Evolutionary conservation across 805 yeast genomes (phyloP), one percentile per base, ranked within the genome.

Genomic region (Suhomyces vadensis): DNA sequence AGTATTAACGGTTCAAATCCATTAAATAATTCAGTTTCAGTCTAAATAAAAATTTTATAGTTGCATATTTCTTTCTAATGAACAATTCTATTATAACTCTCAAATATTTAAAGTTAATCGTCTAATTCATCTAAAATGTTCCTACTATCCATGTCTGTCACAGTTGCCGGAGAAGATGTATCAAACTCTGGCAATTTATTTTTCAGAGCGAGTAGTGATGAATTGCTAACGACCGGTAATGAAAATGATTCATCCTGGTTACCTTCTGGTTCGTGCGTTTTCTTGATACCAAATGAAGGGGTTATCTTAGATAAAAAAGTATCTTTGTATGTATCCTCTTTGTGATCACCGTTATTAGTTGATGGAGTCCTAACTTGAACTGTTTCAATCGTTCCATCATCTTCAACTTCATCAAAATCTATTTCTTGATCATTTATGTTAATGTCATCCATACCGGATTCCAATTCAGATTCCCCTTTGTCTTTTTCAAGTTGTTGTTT

Each of bases 171-270:
- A 5, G 49, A 24, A 8, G 40, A 24, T 8, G 37, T 25, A 17
- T 31, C 35, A 13, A 10, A 25, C 27, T 31, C 38, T 5, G 46
- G 27, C 23, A 21, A 14, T 16, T 16, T 24, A 22, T 31, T 19
- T 24, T 33, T 26, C 35, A 36, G 41, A 6, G 43, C 47, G 21
- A 55, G 22, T 24, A 57, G 38, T 3, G 60, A 46, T 4, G 54
- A 48, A 13, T 50, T 47, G 42, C 53, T 41, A 61, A 75, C 50
- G 53, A 58, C 33, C 5, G 82, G 82, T 40, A 78, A 53, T 1
- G 82, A 75, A 54, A 78, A 78, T 1, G 82, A 77, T 51, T 76
- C 78, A 47, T 78, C 80, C n/a, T 42, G 42, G 21, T 42, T 25
- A 5, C 29, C 16, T 9, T 39, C 47, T 10, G 31, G 21, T 8